Evolutionary conservation across 208 protist species (phyloP).

Genomic region (Novymonas esmeraldas): DNA sequence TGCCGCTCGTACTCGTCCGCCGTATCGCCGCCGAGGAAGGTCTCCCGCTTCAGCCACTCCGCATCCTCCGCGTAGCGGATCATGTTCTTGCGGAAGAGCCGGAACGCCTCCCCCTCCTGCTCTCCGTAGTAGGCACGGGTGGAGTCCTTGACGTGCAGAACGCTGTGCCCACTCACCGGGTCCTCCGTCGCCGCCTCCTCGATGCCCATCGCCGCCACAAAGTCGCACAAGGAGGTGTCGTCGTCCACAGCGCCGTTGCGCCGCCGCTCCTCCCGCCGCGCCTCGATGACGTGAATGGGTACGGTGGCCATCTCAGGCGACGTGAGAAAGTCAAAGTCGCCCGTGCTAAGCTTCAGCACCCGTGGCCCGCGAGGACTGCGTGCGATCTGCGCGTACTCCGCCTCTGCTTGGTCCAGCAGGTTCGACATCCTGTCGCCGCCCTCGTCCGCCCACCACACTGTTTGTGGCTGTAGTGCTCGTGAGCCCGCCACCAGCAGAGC

Average conservation of each 20-base stretch:
- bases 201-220: slow-evolving; percentile 45
- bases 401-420: slow-evolving; percentile 28
- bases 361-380: background rate
- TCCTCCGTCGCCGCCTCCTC: slow-evolving; percentile 39
- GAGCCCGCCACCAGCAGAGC: too few relatives aligned
- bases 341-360: slow-evolving; percentile 8
- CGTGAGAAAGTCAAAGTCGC: slow-evolving; percentile 63
- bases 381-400: slow-evolving; percentile 19
- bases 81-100: slow-evolving; percentile 38
- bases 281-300: slow-evolving; percentile 58
- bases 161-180: slow-evolving; percentile 30
- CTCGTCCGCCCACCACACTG: too few relatives aligned
- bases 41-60: slow-evolving; percentile 48
- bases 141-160: slow-evolving; percentile 36
- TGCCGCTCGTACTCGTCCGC: slow-evolving; percentile 33
- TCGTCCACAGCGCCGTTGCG: slow-evolving; percentile 26
- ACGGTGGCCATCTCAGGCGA: slow-evolving; percentile 17
- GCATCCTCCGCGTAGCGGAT: slow-evolving; percentile 30
- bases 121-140: slow-evolving; percentile 61
- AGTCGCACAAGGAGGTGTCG: slow-evolving; percentile 43
- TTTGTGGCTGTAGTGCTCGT: too few relatives aligned
- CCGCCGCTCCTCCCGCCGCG: slow-evolving; percentile 26
- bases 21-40: slow-evolving; percentile 32
- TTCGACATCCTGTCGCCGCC: slow-evolving; percentile 6
- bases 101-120: slow-evolving; percentile 58